Conservation (phyloP, 2,329 filamentous ascomycete species). For the Apiospora rasikravindrae region DNA sequence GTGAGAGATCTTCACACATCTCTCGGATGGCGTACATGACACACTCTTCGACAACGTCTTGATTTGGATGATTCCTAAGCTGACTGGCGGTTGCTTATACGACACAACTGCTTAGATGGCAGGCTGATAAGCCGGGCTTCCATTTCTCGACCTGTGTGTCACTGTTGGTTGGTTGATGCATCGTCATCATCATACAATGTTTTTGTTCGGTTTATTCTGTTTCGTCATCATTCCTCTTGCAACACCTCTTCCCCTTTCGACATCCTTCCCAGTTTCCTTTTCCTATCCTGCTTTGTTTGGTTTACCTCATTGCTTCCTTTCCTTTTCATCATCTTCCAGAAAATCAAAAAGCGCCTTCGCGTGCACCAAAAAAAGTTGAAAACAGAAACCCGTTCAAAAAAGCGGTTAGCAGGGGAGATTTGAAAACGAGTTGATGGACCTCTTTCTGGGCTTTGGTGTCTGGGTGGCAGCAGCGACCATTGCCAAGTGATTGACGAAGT, state of each 20-base stretch:
- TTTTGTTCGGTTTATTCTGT: constrained; percentile 10
- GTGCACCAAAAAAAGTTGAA: constrained; percentile 4
- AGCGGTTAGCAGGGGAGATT: constrained; percentile 10
- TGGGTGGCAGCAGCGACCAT: constrained; percentile 15
- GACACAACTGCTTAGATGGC: neutral
- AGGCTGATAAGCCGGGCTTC: constrained; percentile 16
- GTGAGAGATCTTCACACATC: neutral
- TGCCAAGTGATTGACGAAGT: constrained; percentile 5
- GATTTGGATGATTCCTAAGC: constrained; percentile 12
- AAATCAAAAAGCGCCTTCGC: neutral
- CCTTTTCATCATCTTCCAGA: neutral
- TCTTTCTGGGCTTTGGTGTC: neutral
- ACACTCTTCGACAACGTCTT: constrained; percentile 7
- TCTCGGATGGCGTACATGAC: constrained; percentile 3
- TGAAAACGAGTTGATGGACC: constrained; percentile 1
- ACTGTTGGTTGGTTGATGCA: constrained; percentile 12
- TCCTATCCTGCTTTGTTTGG: neutral
- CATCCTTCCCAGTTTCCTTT: neutral
- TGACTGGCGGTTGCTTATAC: neutral
- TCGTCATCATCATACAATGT: neutral
- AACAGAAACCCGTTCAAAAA: constrained; percentile 14
- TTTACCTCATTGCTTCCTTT: neutral
- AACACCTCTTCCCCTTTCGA: neutral
- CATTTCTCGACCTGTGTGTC: constrained; percentile 1
- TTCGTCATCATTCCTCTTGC: neutral